Base-by-base conservation (phyloP, 768 basidiomycete genomes). In the Dictyophora rubrovolvata region DNA sequence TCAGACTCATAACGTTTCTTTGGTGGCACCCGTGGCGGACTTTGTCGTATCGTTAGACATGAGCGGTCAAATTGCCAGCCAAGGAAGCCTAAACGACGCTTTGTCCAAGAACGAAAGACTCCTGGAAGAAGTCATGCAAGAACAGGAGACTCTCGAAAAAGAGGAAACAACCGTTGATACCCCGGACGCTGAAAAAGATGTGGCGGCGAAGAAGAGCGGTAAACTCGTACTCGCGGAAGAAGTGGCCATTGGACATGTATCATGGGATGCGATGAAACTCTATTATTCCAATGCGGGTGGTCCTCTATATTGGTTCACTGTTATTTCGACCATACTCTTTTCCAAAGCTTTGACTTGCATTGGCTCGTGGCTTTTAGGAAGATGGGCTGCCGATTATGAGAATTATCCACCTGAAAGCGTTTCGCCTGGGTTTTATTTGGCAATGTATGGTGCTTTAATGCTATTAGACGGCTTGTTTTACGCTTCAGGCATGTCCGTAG, bases 1-100 rank as follows among this genome's bases (percentile, higher is more conserved):
- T 34, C 16, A 60, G 63, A 67, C 66, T 12, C 66, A 67, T 56
- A 65, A 67, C 51, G 56, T 67, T 37, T 57, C 59, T 9, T 61
- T 67, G 60, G 56, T 60, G 1, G 52, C 59, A 5, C 64, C 67
- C 10, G 36, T 67, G 21, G 65, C 66, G 11, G 55, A 63, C 20
- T 62, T 60, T 46, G 63, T 63, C 11, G 64, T 66, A 8, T 62
- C 63, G 1, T 23, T 66, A 14, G 57, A 62, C 20, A 55, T 50
- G 17, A 60, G 65, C 50, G 65, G 65, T 10, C 54, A 60, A 14
- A 64, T 66, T 49, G 33, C 53, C 14, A 61, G 63, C 20, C 54
- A 65, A 52, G 65, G 63, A 20, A 51, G 28, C 3, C 46, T 66
- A 18, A 54, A 56, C 6, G 64, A 66, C 18, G 65, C 65, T 4